Evolutionary conservation across 257 asterid genomes (phyloP).

Genomic region (Gardenia jasminoides): DNA sequence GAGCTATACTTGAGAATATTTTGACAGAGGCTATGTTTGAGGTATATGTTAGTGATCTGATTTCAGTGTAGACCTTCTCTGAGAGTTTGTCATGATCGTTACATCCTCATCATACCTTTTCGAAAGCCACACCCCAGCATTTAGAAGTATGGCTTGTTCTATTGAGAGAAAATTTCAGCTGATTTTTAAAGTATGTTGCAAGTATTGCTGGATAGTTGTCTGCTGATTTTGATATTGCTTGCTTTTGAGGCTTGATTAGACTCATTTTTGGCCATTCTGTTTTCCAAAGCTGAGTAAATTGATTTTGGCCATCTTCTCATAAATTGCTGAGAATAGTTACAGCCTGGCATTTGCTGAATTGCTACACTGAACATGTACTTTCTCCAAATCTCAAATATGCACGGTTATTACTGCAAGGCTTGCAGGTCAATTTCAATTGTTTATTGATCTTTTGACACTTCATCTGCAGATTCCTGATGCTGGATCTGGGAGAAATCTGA

Average conservation of each 20-base stretch:
- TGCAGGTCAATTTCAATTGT: neutral
- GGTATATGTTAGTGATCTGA: slow-evolving; percentile 35
- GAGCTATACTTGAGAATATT: slow-evolving; percentile 80
- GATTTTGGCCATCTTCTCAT: neutral
- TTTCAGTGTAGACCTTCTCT: neutral
- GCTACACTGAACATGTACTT: neutral
- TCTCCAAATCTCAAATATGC: neutral
- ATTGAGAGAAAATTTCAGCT: no score
- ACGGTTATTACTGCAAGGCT: no score
- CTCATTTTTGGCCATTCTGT: neutral
- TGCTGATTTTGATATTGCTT: neutral
- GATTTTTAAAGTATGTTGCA: no score
- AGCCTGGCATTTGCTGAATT: neutral
- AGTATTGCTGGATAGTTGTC: neutral
- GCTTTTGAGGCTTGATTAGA: neutral
- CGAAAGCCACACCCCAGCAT: no score
- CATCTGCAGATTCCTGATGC: slow-evolving; percentile 72
- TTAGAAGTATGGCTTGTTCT: no score
- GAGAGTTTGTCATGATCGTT: neutral
- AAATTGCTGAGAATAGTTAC: neutral
- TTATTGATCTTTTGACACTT: neutral
- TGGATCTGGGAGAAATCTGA: slow-evolving; percentile 40
- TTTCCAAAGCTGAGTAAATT: neutral
- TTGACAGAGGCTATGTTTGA: slow-evolving; percentile 93
- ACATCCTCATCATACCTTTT: no score